A percentile compares a stretch with the other conserved stretches of the same genome.
phyloP scores from a whole-genome alignment of 352 stramenopile genomes.

The Bremia lactucae region DNA sequence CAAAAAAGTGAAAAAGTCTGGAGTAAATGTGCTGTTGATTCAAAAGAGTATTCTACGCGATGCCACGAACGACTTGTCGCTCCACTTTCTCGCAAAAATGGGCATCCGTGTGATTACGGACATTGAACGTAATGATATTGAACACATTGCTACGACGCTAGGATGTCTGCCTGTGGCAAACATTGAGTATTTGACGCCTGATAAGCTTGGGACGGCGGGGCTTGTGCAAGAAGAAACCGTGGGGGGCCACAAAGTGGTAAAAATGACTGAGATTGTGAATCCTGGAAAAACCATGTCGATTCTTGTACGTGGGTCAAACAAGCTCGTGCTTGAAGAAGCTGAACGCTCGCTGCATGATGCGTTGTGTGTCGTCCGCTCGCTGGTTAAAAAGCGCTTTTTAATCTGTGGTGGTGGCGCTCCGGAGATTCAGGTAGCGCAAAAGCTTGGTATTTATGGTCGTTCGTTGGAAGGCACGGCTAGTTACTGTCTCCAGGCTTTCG shows the following conservation, averaged over 20 bases:
- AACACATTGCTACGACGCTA: constrained; percentile 97
- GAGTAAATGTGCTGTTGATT: constrained; percentile 98
- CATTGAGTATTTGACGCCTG: constrained; percentile 93
- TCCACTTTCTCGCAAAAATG: constrained; percentile 99
- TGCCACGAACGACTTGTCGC: constrained; percentile 98
- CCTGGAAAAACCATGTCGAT: constrained; percentile 95
- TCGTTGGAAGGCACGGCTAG: constrained; percentile 91
- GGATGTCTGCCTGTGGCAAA: constrained; percentile 95
- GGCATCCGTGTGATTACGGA: constrained; percentile 99
- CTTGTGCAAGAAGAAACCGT: constrained; percentile 95
- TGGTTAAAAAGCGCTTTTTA: constrained; percentile 98
- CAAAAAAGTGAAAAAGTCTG: constrained; percentile 98
- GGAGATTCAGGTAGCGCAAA: constrained; percentile 94
- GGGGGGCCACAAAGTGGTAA: constrained; percentile 95
- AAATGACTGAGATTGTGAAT: constrained; percentile 96
- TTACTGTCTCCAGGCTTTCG: constrained; percentile 96
- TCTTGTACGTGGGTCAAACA: constrained; percentile 96
- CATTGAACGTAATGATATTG: constrained; percentile 96
- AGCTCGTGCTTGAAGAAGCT: constrained; percentile 96
- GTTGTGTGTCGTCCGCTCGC: constrained; percentile 93
- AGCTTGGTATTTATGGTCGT: constrained; percentile 88
- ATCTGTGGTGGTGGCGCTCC: constrained; percentile 96
- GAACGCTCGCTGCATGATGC: constrained; percentile 98
- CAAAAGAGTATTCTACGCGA: constrained; percentile 99
- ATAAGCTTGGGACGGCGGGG: constrained; percentile 93